Percentiles rank a stretch among this genome's conserved stretches.
These are phyloP conservation scores for Corylus heterophylla DNA, from an alignment of 306 rosid species.

Conservation along the genomic window DNA sequence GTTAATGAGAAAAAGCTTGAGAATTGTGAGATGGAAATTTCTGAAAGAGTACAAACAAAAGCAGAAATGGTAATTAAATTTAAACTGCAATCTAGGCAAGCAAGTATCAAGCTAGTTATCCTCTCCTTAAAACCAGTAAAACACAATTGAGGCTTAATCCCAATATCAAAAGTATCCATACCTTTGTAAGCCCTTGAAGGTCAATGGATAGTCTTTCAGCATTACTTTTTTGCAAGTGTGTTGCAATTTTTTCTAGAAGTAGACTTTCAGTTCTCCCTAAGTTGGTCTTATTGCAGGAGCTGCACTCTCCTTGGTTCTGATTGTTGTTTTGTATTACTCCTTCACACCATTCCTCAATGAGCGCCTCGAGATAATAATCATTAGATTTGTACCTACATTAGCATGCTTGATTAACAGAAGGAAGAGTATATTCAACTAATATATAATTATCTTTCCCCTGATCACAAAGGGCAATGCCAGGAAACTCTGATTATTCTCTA, in stretches of 20 bases:
- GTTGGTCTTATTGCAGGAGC: conserved; percentile 43
- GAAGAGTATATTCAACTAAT: neutral
- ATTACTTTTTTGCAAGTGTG: conserved; percentile 70
- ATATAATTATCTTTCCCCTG: conserved; percentile 10
- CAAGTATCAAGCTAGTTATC: neutral
- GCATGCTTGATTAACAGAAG: neutral
- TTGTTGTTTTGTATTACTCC: conserved; percentile 73
- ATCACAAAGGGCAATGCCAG: conserved; percentile 1
- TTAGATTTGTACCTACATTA: conserved; percentile 72
- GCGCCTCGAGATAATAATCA: conserved; percentile 72
- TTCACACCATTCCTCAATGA: conserved; percentile 96
- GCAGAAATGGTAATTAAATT: neutral
- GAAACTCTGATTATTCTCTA: conserved; percentile 8
- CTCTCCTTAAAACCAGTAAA: conserved; percentile 7
- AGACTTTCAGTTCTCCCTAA: conserved; percentile 59
- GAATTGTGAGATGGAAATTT: neutral
- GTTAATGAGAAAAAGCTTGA: conserved; percentile 22
- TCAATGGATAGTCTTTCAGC: conserved; percentile 74
- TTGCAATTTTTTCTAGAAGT: conserved; percentile 86
- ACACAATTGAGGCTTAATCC: conserved; percentile 9
- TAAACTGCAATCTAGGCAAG: neutral
- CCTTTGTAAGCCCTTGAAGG: conserved; percentile 88
- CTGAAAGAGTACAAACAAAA: neutral
- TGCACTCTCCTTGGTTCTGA: conserved; percentile 47
- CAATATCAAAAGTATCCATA: conserved; percentile 17